A percentile compares a stretch with the other conserved stretches of the same genome.
phyloP scores from a whole-genome alignment of 108 stramenopile genomes.

The Seminavis robusta region DNA sequence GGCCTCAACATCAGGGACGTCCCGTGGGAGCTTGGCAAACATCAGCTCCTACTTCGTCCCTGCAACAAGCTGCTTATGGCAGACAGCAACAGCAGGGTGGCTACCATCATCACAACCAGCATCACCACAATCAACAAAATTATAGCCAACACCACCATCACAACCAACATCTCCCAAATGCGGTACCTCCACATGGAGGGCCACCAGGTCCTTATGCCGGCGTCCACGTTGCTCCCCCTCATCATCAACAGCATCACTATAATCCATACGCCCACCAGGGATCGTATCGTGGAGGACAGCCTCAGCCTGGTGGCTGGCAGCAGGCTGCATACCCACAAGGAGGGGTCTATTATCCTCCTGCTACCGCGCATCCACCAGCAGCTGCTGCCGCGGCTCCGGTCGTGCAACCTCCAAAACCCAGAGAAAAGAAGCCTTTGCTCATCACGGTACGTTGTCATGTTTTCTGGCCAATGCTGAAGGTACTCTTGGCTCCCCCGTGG shows the following conservation, averaged over 20 bases:
- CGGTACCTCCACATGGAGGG: constrained; percentile 1
- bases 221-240: not conserved
- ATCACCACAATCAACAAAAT: constrained; percentile 11
- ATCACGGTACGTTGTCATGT: constrained; percentile 39
- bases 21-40: constrained; percentile 38
- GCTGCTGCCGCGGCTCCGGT: not conserved
- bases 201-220: not conserved
- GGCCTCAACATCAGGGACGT: constrained; percentile 1
- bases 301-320: constrained; percentile 5
- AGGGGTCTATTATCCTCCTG: constrained; percentile 8
- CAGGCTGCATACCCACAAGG: not conserved
- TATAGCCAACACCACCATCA: constrained; percentile 9
- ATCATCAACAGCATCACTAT: constrained; percentile 10
- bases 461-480: too few relatives aligned
- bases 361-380: not conserved
- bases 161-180: not conserved
- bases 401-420: constrained; percentile 12
- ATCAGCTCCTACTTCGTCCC: constrained; percentile 17
- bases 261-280: constrained; percentile 5
- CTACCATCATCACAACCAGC: constrained; percentile 11
- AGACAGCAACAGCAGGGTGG: not conserved
- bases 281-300: not conserved
- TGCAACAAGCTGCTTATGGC: constrained; percentile 10
- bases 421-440: constrained; percentile 20
- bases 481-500: too few relatives aligned